Conservation (phyloP, 352 stramenopile species). For the Phytophthora cryptogea region DNA sequence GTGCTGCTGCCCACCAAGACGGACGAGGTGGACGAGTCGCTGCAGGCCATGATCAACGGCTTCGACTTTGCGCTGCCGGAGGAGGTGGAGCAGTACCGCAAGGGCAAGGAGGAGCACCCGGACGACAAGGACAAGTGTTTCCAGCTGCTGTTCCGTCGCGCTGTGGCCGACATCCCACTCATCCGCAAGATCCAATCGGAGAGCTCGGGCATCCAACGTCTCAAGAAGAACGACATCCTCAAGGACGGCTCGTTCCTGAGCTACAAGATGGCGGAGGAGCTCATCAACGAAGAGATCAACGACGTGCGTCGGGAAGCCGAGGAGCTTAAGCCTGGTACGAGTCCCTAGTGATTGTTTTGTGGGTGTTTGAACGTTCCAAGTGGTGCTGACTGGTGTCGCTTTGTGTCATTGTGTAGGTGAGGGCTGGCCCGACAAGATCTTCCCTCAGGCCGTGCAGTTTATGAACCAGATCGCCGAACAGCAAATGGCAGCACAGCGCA, state of each 20-base stretch:
- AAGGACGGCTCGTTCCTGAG: conserved; percentile 88
- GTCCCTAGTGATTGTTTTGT: too few relatives aligned
- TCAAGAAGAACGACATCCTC: conserved; percentile 90
- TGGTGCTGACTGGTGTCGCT: neutral
- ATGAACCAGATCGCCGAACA: conserved; percentile 89
- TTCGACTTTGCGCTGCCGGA: conserved; percentile 87
- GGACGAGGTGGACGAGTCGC: conserved; percentile 72
- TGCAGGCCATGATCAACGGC: conserved; percentile 90
- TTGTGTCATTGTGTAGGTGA: conserved; percentile 47
- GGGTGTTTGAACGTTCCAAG: neutral
- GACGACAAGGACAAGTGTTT: conserved; percentile 74
- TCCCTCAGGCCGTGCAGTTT: conserved; percentile 88
- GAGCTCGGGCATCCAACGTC: conserved; percentile 79
- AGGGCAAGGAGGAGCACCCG: conserved; percentile 66
- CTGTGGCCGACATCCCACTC: conserved; percentile 81
- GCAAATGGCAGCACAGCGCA: conserved; percentile 81
- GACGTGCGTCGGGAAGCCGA: conserved; percentile 81
- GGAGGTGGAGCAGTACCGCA: conserved; percentile 79
- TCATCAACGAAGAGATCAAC: conserved; percentile 90
- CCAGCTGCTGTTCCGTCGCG: conserved; percentile 83
- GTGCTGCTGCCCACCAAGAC: conserved; percentile 76
- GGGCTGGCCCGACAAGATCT: conserved; percentile 88
- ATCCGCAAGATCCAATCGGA: conserved; percentile 91
- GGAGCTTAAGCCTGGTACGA: conserved; percentile 77
- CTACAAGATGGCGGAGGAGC: conserved; percentile 87